Base-by-base conservation (phyloP, 768 basidiomycete species). In the Serendipita sp. region DNA sequence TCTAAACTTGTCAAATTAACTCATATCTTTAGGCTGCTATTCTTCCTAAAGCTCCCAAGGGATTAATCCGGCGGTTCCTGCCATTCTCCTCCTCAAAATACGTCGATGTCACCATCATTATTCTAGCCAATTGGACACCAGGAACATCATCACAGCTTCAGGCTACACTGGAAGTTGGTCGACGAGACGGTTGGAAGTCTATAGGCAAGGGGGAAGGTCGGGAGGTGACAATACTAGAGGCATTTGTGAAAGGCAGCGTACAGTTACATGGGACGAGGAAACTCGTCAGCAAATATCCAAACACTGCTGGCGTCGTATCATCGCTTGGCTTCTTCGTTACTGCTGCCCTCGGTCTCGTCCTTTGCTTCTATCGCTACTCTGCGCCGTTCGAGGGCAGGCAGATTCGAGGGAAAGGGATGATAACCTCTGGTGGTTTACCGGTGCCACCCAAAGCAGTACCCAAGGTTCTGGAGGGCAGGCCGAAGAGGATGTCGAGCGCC, bases 241-340 rank as follows among this genome's bases (percentile, higher is more conserved):
- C 87, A 22, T 78, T 75, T 41, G 66, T 92, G 44, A 76, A 74
- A 62, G 89, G 89, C 7, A 72, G 74, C 20, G 79, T 87, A 31
- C 77, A 80, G 41, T 85, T 82, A 65, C 79, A 78, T 65, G 89
- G 90, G 38, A 72, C 90, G 64, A 90, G 88, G 24, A 86, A 87
- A 30, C 70, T 89, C 3, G 77, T 85, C 34, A 80, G 84, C 33
- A 82, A 84, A 38, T 86, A 85, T 71, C 88, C 88, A 1, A 67
- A 87, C 14, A 64, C 77, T 13, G 79, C 79, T 51, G 78, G 83
- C 3, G 20, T 83, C 11, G 64, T 76, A n/a, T 70, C 75, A 0
- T 67, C 73, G 7, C 64, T 68, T 24, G 63, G 70, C 3, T 76
- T 76, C 69, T 71, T 75, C 65, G 68, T 68, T 56, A 34, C 63